phyloP scores from a whole-genome alignment of 768 basidiomycete genomes.

The Mycena latifolia region DNA sequence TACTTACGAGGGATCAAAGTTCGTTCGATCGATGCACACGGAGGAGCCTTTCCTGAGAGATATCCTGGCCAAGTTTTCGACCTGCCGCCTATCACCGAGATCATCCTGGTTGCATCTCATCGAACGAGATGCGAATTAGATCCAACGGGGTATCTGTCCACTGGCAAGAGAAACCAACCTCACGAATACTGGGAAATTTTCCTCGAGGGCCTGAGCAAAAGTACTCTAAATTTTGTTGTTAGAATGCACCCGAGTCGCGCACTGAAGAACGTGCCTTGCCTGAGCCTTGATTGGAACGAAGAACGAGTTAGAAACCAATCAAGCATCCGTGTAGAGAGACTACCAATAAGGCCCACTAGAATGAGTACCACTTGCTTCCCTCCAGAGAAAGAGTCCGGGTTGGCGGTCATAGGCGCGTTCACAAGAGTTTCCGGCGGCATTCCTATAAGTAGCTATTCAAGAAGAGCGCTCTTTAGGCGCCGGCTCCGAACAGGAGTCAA shows the following conservation, averaged over 20 bases:
- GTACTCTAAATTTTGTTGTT: slow-evolving; percentile 53
- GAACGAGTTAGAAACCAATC: no score
- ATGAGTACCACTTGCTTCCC: slow-evolving; percentile 70
- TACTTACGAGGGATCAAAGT: slow-evolving; percentile 75
- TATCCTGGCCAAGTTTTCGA: slow-evolving; percentile 69
- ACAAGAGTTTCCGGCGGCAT: neutral
- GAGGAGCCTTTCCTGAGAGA: slow-evolving; percentile 70
- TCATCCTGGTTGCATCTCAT: slow-evolving; percentile 77
- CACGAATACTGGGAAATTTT: slow-evolving; percentile 68
- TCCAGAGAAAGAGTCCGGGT: slow-evolving; percentile 13
- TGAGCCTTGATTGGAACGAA: slow-evolving; percentile 44
- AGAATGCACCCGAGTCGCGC: neutral
- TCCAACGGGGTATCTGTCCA: no score
- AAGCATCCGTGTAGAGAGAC: no score
- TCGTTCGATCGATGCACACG: slow-evolving; percentile 86
- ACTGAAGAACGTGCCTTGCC: slow-evolving; percentile 57
- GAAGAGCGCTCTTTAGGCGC: no score
- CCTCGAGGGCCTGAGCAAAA: slow-evolving; percentile 79
- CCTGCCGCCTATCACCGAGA: slow-evolving; percentile 73
- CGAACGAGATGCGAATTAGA: neutral
- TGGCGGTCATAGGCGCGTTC: slow-evolving; percentile 7
- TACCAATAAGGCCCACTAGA: slow-evolving; percentile 77
- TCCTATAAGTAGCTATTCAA: neutral
- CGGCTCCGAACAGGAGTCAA: no score
- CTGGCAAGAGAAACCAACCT: slow-evolving; percentile 50